These are phyloP conservation scores for Viola pubescens DNA, from an alignment of 441 rosid species.

Conservation along the genomic window DNA sequence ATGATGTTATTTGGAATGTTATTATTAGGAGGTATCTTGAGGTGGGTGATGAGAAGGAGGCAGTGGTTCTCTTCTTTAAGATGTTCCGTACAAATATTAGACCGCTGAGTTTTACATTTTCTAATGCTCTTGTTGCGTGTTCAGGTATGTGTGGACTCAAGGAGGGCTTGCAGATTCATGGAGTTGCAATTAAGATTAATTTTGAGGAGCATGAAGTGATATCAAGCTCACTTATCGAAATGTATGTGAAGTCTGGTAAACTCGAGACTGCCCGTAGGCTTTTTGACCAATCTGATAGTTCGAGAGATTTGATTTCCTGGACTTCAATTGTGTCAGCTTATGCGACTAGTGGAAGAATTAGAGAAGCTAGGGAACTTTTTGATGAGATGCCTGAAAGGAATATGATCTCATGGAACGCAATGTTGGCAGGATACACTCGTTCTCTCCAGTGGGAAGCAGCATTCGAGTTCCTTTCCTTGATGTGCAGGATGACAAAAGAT, in stretches of 20 bases:
- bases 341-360: slow-evolving; percentile 48
- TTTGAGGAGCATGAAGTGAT: slow-evolving; percentile 44
- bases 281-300: slow-evolving; percentile 43
- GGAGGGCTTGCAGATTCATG: slow-evolving; percentile 73
- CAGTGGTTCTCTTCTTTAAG: slow-evolving; percentile 51
- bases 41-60: slow-evolving; percentile 49
- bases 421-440: slow-evolving; percentile 63
- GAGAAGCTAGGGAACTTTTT: slow-evolving; percentile 65
- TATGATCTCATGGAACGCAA: slow-evolving; percentile 70
- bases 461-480: slow-evolving; percentile 36
- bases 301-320: slow-evolving; percentile 57
- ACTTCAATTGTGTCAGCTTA: slow-evolving; percentile 65
- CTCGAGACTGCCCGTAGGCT: slow-evolving; percentile 50
- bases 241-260: slow-evolving; percentile 60
- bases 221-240: slow-evolving; percentile 54
- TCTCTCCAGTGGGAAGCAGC: slow-evolving; percentile 60
- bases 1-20: slow-evolving; percentile 78
- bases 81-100: slow-evolving; percentile 36
- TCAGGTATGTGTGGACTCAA: slow-evolving; percentile 38
- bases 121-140: slow-evolving; percentile 67
- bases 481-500: slow-evolving; percentile 38
- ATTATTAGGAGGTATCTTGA: slow-evolving; percentile 76
- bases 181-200: slow-evolving; percentile 36
- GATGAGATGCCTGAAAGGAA: slow-evolving; percentile 69
- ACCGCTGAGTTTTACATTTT: slow-evolving; percentile 61